Base-by-base conservation (phyloP, 2,329 filamentous ascomycete genomes). In the Botrytis fabae region DNA sequence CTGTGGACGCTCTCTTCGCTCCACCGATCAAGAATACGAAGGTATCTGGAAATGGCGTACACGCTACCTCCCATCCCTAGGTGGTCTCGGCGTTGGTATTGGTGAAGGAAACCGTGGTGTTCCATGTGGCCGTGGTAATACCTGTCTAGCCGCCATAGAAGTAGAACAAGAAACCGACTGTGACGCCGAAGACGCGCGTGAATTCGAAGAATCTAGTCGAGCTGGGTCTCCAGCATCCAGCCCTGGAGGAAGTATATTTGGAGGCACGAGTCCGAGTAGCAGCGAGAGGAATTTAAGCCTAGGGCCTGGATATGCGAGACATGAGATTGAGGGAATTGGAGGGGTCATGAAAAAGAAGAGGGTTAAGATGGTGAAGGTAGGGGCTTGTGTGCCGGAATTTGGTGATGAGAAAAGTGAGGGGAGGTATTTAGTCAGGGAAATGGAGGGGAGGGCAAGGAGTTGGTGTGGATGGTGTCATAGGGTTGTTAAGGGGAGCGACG, bases 401-500 rank as follows among this genome's bases (percentile, higher is more conserved):
- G 92, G 93, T 76, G 93, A 95, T 79, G 93, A 97, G 82, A 87
- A 88, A 72, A 87, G 87, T 51, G 86, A 86, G 12, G 89, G 89
- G 7, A 86, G 87, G 73, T 91, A 92, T 76, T 84, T 98, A 40
- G 86, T 86, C 25, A 85, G 91, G 38, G 95, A 98, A 82, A 87
- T 91, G 71, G 85, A 85, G 22, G 93, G 93, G 0, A 82, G 83
- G 66, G 85, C 90, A 73, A 87, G 95, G 74, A 94, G 92, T 80
- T 97, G 94, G 93, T 98, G 95, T 82, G 93, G 92, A 0, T 98
- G 95, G 95, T 98, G 95, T 81, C 89, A 87, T 81, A 86, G 94
- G 74, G 90, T 94, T 4, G 89, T 97, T 70, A 90, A 90, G 0
- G 86, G 90, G 20, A 82, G 82, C 69, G 82, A 82, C 73, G 88